Evolutionary conservation across 1,284 basidiomycete species (phyloP).

Genomic region (Ceratobasidium sp.): DNA sequence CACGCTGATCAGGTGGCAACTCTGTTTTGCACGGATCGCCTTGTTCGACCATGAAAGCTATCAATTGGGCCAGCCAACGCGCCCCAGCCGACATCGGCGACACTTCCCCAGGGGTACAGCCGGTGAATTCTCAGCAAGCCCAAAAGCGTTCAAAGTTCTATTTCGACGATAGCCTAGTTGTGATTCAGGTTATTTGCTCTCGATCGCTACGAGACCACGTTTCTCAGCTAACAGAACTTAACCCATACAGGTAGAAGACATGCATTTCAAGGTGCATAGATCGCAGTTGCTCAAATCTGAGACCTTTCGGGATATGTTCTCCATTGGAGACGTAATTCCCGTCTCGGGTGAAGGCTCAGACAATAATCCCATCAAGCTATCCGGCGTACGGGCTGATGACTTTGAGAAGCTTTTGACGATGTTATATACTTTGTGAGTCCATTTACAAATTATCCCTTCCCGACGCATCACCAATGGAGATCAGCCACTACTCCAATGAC

Average conservation of each 20-base stretch:
- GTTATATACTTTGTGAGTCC: slow-evolving; percentile 18
- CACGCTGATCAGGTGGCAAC: too few species aligned
- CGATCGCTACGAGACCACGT: too few species aligned
- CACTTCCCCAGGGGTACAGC: background rate
- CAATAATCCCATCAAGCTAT: slow-evolving; percentile 28
- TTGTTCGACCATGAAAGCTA: too few species aligned
- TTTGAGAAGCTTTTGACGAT: slow-evolving; percentile 26
- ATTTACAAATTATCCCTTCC: background rate
- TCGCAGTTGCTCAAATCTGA: slow-evolving; percentile 26
- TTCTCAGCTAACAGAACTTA: background rate
- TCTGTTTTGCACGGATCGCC: too few species aligned
- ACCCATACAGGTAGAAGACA: slow-evolving; percentile 38
- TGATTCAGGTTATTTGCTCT: slow-evolving; percentile 8
- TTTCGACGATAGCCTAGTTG: slow-evolving; percentile 26
- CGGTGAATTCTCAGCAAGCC: background rate
- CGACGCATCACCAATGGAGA: background rate
- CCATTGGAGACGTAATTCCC: background rate
- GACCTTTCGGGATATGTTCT: slow-evolving; percentile 42
- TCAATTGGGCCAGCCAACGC: background rate
- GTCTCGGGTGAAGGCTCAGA: slow-evolving; percentile 11
- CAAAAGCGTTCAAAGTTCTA: slow-evolving; percentile 30
- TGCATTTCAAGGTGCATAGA: slow-evolving; percentile 32
- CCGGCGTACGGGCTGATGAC: slow-evolving; percentile 7
- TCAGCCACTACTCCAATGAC: slow-evolving; percentile 11
- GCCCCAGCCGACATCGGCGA: background rate